Evolutionary conservation across 495 filamentous ascomycete genomes (phyloP), one percentile per base, ranked within the genome.

Genomic region (Durotheca rogersii): DNA sequence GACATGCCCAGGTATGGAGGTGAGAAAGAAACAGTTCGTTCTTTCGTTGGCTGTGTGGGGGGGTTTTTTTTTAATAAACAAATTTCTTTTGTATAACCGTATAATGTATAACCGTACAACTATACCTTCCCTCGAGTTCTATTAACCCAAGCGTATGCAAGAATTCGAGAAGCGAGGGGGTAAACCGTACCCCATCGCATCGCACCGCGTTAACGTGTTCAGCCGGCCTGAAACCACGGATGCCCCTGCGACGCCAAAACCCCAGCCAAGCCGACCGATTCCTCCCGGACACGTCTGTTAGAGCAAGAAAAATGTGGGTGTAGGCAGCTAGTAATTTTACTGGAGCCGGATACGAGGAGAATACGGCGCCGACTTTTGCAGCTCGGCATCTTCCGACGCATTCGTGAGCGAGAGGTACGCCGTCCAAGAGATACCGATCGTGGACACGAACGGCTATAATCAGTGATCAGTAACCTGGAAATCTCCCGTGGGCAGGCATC

Each of bases 351-450:
- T 65, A 20, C 47, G 58, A 9, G 65, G 59, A 32, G 59, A 61
- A 34, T 65, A 58, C 6, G 62, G 56, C 3, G 56, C 56, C 10
- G 56, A 15, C 25, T 68, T 68, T 17, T 51, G 45, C 23, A 47
- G 40, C 41, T 54, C 46, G 23, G 52, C 70, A 19, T 95, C 85
- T 40, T 92, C 90, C 0, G 91, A 72, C 18, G 91, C 86, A 66
- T 97, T 99, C 44, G 88, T 93, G 3, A 99, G 78, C 0, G 91
- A 96, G 18, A 99, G 81, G 66, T 96, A 99, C 16, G 90, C 91
- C n/a, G 94, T 99, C 94, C 94, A 99, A 36, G 90, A 90, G 57
- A 99, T 96, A 78, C 94, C 94, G 46, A 99, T 73, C 18, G 88
- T 92, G 3, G 91, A 96, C 9, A 96, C 94, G 65, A 99, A 96